phyloP scores from a whole-genome alignment of 768 basidiomycete species.

The Grammothele lineata region DNA sequence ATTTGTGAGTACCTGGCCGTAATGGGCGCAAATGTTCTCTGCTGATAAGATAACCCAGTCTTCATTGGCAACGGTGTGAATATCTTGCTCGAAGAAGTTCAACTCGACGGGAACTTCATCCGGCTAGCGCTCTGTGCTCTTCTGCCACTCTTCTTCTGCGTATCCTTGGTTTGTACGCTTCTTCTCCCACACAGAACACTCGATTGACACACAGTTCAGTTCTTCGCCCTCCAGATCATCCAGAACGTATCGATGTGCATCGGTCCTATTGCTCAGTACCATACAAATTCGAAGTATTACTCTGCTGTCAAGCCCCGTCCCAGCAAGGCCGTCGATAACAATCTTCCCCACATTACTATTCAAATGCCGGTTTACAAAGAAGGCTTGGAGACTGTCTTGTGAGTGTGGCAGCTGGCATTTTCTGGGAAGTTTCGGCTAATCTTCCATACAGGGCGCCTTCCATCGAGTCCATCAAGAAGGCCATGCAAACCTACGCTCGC shows the following conservation, averaged over 20 bases:
- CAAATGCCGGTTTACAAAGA: conserved; percentile 57
- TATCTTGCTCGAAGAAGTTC: conserved; percentile 50
- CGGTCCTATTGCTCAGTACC: conserved; percentile 51
- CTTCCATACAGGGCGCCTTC: conserved; percentile 34
- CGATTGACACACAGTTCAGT: conserved; percentile 4
- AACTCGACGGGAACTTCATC: conserved; percentile 41
- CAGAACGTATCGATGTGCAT: conserved; percentile 38
- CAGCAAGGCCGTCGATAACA: conserved; percentile 40
- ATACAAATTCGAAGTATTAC: conserved; percentile 50
- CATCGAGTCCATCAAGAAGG: conserved; percentile 52
- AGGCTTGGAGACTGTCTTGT: conserved; percentile 47
- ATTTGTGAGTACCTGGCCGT: conserved; percentile 28
- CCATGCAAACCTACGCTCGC: conserved; percentile 60
- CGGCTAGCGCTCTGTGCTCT: conserved; percentile 41
- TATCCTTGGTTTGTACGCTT: conserved; percentile 37
- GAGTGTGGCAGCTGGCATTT: conserved; percentile 18
- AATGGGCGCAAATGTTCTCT: too few species aligned
- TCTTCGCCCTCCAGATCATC: conserved; percentile 41
- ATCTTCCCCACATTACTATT: conserved; percentile 47
- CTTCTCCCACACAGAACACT: too few species aligned
- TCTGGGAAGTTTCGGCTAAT: not conserved
- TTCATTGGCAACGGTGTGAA: conserved; percentile 65
- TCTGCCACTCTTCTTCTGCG: conserved; percentile 39
- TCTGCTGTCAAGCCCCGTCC: conserved; percentile 40
- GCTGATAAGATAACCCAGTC: too few species aligned